Evolutionary conservation across 1,284 basidiomycete species (phyloP).

Genomic region (Boletus mariae): DNA sequence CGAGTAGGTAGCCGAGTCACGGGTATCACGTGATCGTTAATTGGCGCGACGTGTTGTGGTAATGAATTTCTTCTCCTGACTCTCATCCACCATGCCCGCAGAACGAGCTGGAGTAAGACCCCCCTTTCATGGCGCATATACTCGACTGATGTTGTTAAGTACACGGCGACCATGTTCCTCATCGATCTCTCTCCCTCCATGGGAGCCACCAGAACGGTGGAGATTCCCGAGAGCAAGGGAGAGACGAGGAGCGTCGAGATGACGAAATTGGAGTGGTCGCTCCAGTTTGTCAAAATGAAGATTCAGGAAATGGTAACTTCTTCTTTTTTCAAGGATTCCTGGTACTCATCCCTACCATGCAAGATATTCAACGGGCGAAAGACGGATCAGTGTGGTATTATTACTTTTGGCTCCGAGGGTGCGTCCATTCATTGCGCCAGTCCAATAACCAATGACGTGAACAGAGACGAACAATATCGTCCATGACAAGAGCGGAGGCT

Average conservation of each 20-base stretch:
- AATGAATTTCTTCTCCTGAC: conserved; percentile 11
- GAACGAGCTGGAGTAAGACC: conserved; percentile 69
- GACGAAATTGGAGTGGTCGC: conserved; percentile 75
- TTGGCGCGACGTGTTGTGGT: conserved; percentile 29
- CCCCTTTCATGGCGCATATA: background rate
- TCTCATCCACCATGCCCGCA: conserved; percentile 51
- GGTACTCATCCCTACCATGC: background rate
- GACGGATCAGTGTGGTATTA: conserved; percentile 86
- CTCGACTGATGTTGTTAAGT: conserved; percentile 41
- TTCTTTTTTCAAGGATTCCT: background rate
- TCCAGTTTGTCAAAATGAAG: conserved; percentile 85
- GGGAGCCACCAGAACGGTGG: conserved; percentile 58
- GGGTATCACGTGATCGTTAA: conserved; percentile 24
- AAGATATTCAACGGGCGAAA: conserved; percentile 88
- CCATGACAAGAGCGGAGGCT: conserved; percentile 60
- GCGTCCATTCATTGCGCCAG: conserved; percentile 8
- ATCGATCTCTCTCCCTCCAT: conserved; percentile 87
- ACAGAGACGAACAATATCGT: conserved; percentile 75
- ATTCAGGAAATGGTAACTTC: conserved; percentile 78
- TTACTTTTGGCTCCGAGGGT: conserved; percentile 83
- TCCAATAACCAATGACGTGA: background rate
- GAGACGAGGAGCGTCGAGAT: conserved; percentile 53
- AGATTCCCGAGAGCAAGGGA: conserved; percentile 54
- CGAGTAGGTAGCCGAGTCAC: conserved; percentile 13
- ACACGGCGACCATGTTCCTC: conserved; percentile 81